phyloP scores from a whole-genome alignment of 495 filamentous ascomycete genomes.

The Podospora pseudopauciseta region DNA sequence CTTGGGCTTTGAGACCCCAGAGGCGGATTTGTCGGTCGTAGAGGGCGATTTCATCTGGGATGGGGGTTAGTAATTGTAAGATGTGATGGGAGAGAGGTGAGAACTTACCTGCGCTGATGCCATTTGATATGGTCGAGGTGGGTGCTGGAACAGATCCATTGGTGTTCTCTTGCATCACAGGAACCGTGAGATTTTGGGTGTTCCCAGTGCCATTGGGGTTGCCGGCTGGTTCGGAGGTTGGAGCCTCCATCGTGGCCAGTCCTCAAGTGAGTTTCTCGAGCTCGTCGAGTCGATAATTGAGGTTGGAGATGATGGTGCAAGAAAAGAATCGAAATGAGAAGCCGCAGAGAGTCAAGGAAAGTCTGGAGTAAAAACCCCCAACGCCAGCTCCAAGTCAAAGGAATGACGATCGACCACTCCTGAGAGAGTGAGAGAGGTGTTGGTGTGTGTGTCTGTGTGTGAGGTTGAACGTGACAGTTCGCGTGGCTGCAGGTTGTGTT shows the following conservation, averaged over 20 bases:
- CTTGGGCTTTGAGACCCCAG: conserved; percentile 94
- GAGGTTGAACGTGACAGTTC: background rate
- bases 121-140: conserved; percentile 17
- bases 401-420: background rate
- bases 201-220: background rate
- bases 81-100: background rate
- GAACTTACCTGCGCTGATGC: conserved; percentile 35
- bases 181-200: background rate
- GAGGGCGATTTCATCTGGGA: conserved; percentile 87
- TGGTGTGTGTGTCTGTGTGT: background rate
- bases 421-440: background rate
- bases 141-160: conserved; percentile 10
- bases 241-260: background rate
- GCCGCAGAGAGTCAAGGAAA: background rate
- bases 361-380: background rate
- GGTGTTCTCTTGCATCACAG: conserved; percentile 4
- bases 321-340: background rate
- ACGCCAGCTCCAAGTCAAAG: background rate
- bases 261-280: background rate
- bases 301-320: no score
- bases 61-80: conserved; percentile 3
- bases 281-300: background rate
- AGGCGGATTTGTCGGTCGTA: conserved; percentile 98
- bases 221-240: conserved; percentile 5
- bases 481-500: background rate